These are phyloP conservation scores for Talaromyces sp. DNA, from an alignment of 2,329 filamentous ascomycete species.

Conservation along the genomic window DNA sequence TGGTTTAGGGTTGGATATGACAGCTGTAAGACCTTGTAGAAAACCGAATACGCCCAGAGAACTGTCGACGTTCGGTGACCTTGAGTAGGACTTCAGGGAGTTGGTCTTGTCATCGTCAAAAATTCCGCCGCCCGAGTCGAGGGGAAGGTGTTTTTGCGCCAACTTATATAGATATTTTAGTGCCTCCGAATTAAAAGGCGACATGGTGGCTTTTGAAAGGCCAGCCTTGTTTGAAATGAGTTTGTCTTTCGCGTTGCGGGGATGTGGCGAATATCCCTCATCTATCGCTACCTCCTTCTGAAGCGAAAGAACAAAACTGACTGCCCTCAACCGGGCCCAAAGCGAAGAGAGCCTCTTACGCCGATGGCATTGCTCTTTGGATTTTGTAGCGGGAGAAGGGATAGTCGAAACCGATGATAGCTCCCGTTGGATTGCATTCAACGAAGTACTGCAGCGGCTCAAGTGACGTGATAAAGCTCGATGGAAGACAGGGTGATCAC, in stretches of 20 bases:
- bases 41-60: background rate
- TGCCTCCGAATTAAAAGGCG: background rate
- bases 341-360: constrained; percentile 9
- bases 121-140: background rate
- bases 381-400: background rate
- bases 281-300: background rate
- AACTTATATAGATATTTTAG: background rate
- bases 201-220: background rate
- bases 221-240: background rate
- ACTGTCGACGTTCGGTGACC: background rate
- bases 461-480: background rate
- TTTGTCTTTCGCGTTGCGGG: background rate
- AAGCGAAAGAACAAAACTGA: constrained; percentile 9
- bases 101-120: background rate
- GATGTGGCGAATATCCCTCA: background rate
- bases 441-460: background rate
- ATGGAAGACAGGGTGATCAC: background rate
- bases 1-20: constrained; percentile 4
- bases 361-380: background rate
- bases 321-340: constrained; percentile 5
- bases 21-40: background rate
- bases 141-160: background rate
- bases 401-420: background rate
- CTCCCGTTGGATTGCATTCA: constrained; percentile 1
- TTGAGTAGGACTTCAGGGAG: background rate